Evolutionary conservation across 2,329 filamentous ascomycete genomes (phyloP).

Genomic region (Colletotrichum paranaense): DNA sequence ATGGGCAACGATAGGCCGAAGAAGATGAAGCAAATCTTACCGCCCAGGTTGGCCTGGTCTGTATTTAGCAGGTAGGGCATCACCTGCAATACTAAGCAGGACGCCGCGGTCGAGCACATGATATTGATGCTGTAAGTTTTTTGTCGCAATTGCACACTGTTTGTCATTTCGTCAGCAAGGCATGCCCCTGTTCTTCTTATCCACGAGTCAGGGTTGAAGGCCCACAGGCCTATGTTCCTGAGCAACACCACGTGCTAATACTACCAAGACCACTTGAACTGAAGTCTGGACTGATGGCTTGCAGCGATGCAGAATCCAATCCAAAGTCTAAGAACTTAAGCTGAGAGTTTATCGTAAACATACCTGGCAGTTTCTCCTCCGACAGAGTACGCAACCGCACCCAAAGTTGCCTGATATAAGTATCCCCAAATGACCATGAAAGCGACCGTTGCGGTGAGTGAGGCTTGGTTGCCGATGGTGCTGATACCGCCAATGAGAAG

Average conservation of each 20-base stretch:
- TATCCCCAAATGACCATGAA: constrained; percentile 44
- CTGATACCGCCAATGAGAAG: constrained; percentile 46
- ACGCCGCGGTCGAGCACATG: constrained; percentile 43
- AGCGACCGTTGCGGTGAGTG: constrained; percentile 41
- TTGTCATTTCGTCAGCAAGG: constrained; percentile 72
- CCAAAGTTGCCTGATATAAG: constrained; percentile 44
- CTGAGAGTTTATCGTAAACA: neutral
- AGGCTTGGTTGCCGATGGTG: constrained; percentile 39
- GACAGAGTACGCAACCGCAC: constrained; percentile 43
- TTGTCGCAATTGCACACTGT: constrained; percentile 51
- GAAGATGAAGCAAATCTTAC: constrained; percentile 47
- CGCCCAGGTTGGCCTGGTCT: constrained; percentile 45
- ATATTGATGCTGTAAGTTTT: constrained; percentile 49
- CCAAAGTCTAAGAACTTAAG: neutral
- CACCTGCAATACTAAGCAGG: constrained; percentile 43
- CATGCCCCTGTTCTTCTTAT: constrained; percentile 65
- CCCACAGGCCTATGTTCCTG: constrained; percentile 17
- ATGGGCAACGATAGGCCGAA: constrained; percentile 44
- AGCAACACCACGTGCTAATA: neutral
- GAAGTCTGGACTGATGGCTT: neutral
- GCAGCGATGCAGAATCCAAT: neutral
- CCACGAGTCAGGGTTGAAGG: constrained; percentile 65
- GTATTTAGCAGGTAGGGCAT: constrained; percentile 46
- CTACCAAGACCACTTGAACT: neutral
- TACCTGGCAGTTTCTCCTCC: constrained; percentile 44